Conservation (phyloP, 1,284 basidiomycete species). For the Chalciporus piperatoides region DNA sequence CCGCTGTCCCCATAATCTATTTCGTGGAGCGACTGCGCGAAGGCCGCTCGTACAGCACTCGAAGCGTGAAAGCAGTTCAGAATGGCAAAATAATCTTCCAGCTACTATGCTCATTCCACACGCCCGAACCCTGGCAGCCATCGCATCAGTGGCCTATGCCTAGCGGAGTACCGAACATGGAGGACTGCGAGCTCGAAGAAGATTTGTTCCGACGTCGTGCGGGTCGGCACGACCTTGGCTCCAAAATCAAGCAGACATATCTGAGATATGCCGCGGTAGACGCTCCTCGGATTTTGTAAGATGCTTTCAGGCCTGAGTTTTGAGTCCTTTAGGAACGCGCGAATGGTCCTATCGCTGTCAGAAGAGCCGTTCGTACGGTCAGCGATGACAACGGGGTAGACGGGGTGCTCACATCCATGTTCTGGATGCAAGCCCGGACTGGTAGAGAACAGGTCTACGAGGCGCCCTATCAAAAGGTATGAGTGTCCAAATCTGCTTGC, state of each 20-base stretch:
- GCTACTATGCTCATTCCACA: conserved; percentile 83
- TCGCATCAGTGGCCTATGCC: conserved; percentile 65
- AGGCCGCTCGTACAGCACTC: conserved; percentile 70
- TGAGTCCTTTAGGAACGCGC: conserved; percentile 51
- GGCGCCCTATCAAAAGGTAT: conserved; percentile 75
- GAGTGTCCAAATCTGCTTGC: conserved; percentile 12
- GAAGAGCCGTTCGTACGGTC: conserved; percentile 42
- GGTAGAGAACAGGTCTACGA: conserved; percentile 57
- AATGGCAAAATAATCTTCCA: conserved; percentile 76
- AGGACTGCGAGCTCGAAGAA: conserved; percentile 64
- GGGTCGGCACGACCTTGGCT: conserved; percentile 34
- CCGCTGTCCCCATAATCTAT: conserved; percentile 78
- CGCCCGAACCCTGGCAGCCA: conserved; percentile 74
- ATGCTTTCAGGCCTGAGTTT: background rate
- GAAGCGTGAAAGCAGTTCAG: conserved; percentile 71
- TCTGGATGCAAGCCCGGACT: conserved; percentile 79
- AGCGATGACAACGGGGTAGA: conserved; percentile 48
- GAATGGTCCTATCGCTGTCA: conserved; percentile 69
- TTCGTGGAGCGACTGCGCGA: conserved; percentile 83
- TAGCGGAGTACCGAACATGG: conserved; percentile 49
- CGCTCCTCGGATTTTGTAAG: too few relatives aligned
- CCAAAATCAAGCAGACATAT: conserved; percentile 32
- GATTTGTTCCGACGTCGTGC: conserved; percentile 38
- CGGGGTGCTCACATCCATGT: conserved; percentile 54
- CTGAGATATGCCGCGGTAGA: conserved; percentile 44